phyloP scores from a whole-genome alignment of 1,139 yeast genomes.

The Diutina sp. region DNA sequence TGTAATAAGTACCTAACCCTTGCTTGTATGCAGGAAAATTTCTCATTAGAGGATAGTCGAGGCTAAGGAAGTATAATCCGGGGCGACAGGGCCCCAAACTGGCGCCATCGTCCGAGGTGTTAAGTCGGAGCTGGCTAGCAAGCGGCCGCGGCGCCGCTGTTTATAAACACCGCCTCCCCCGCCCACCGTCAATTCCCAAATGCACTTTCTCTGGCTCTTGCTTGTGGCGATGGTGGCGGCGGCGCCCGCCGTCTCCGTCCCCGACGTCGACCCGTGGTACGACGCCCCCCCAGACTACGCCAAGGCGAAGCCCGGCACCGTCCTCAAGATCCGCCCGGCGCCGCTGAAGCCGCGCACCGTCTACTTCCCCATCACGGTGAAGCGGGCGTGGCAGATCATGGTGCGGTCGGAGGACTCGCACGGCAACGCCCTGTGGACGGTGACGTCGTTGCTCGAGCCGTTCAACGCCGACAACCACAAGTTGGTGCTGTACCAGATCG shows the following conservation, averaged over 20 bases:
- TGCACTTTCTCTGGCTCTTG: background rate
- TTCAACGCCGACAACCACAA: constrained; percentile 6
- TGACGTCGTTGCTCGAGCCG: constrained; percentile 7
- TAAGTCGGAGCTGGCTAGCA: background rate
- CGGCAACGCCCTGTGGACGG: constrained; percentile 6
- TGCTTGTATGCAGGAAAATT: background rate
- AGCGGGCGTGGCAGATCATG: constrained; percentile 6
- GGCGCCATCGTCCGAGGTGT: background rate
- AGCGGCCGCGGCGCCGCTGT: no score
- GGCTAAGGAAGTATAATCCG: no score
- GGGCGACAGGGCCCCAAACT: background rate
- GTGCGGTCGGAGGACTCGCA: constrained; percentile 5
- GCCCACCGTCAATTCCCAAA: background rate
- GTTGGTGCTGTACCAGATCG: constrained; percentile 6
- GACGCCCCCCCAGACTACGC: constrained; percentile 4
- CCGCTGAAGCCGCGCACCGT: constrained; percentile 5
- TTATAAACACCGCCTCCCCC: no score
- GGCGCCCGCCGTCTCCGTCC: background rate
- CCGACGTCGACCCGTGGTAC: constrained; percentile 5
- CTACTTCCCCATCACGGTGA: constrained; percentile 4
- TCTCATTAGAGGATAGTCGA: background rate
- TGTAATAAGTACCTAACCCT: no score
- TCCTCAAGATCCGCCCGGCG: constrained; percentile 4
- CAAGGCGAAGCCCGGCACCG: constrained; percentile 4
- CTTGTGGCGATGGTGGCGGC: background rate